phyloP scores from a whole-genome alignment of 495 filamentous ascomycete species.

The Eremomyces bilateralis region DNA sequence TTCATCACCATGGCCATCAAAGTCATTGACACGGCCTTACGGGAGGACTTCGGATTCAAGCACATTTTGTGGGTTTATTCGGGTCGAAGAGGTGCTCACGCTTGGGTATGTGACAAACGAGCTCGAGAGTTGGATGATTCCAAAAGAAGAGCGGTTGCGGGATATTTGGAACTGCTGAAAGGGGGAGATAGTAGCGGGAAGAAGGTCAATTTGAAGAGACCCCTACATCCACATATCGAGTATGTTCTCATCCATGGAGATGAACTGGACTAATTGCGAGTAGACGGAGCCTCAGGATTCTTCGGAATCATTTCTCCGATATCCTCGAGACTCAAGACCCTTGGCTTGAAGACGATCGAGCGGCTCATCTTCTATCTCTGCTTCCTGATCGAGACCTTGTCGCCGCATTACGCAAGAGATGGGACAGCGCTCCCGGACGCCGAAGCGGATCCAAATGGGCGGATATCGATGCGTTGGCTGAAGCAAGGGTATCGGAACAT shows the following conservation, averaged over 20 bases:
- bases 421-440: slow-evolving; percentile 62
- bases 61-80: slow-evolving; percentile 98
- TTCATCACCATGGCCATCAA: slow-evolving; percentile 97
- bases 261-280: background rate
- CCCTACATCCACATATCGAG: slow-evolving; percentile 75
- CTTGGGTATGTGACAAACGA: slow-evolving; percentile 90
- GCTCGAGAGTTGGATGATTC: slow-evolving; percentile 67
- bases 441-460: slow-evolving; percentile 65
- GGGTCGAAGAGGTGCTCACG: slow-evolving; percentile 85
- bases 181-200: slow-evolving; percentile 73
- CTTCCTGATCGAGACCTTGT: slow-evolving; percentile 54
- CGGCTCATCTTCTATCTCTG: slow-evolving; percentile 51
- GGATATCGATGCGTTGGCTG: slow-evolving; percentile 73
- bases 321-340: slow-evolving; percentile 74
- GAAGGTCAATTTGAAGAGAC: slow-evolving; percentile 64
- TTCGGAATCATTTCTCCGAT: slow-evolving; percentile 58
- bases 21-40: slow-evolving; percentile 62
- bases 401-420: slow-evolving; percentile 65
- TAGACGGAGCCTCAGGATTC: slow-evolving; percentile 63
- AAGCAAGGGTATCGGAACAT: slow-evolving; percentile 40
- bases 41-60: slow-evolving; percentile 87
- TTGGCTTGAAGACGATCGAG: slow-evolving; percentile 42
- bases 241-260: slow-evolving; percentile 17
- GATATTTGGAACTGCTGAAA: slow-evolving; percentile 69
- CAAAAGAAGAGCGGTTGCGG: slow-evolving; percentile 59